phyloP scores from a whole-genome alignment of 2,329 filamentous ascomycete genomes.

The Mycosphaerella arachidis region DNA sequence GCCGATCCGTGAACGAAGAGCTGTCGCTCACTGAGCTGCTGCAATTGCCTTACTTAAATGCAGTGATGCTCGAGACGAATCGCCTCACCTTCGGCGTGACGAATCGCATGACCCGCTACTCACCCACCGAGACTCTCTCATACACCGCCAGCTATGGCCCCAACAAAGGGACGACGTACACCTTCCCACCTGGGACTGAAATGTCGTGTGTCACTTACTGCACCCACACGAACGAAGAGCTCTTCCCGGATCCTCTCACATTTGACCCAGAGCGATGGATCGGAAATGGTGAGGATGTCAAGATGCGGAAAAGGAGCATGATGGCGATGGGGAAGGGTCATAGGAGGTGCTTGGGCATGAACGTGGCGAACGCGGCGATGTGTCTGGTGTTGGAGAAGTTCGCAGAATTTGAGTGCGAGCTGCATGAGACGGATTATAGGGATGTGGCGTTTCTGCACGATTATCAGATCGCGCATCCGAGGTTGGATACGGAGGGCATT shows the following conservation, averaged over 20 bases:
- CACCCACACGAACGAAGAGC: background rate
- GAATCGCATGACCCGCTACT: conserved; percentile 4
- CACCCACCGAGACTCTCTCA: conserved; percentile 3
- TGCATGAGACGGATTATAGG: conserved; percentile 3
- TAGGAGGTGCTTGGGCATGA: conserved; percentile 4
- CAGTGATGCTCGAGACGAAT: conserved; percentile 6
- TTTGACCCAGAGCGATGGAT: conserved; percentile 5
- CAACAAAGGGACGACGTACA: conserved; percentile 9
- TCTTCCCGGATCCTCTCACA: background rate
- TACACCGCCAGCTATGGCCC: conserved; percentile 33
- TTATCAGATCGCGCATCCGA: conserved; percentile 9
- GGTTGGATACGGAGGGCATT: conserved; percentile 6
- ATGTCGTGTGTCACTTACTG: background rate
- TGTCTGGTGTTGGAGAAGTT: conserved; percentile 3
- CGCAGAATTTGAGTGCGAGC: conserved; percentile 3
- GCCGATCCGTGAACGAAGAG: background rate
- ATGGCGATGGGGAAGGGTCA: conserved; percentile 6
- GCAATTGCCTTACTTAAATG: conserved; percentile 9
- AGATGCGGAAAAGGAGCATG: conserved; percentile 4
- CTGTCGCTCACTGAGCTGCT: conserved; percentile 6
- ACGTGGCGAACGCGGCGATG: conserved; percentile 8
- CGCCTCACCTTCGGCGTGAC: conserved; percentile 12
- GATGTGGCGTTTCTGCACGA: conserved; percentile 9
- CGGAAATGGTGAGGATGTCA: conserved; percentile 1
- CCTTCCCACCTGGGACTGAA: background rate